Evolutionary conservation across 371 early-diverging fungal species (phyloP), one percentile per base, ranked within the genome.

Genomic region (Nosema bombycis): DNA sequence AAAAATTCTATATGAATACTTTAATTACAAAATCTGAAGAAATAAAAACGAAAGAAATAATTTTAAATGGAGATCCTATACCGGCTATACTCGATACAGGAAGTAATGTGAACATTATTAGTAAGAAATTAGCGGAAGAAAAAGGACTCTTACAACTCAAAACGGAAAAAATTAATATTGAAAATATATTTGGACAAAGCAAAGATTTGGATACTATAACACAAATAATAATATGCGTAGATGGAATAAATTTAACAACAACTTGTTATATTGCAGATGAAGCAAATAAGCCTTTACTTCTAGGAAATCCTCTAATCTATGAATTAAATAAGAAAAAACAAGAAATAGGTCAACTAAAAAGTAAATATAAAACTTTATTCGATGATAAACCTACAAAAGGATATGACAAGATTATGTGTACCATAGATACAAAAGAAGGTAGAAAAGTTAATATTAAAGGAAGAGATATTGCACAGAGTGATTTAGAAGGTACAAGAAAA

Each of bases 401-500:
- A 46, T 46, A 46, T 46, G 46, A 46, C 46, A 46, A 46, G 18
- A 46, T 46, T 46, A 46, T 46, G 30, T 66, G 33, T n/a, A 66
- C 10, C 1, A 66, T 37, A 15, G 66, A 66, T 21, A 66, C 66
- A 23, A 34, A 66, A 24, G 33, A 66, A 66, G 66, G 36, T 15
- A 37, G 10, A 18, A 66, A 34, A 23, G 66, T 66, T 34, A 34
- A 32, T 23, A 24, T 21, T 24, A 66, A 66, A 26, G 10, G 18
- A 37, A 32, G 34, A 6, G 18, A 38, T 14, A 2, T 66, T 2
- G 37, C 66, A 30, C 28, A 66, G 36, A 23, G 33, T 3, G 28
- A 38, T n/a, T 28, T 32, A 24, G 34, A 66, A 37, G 34, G 34
- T 6, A 36, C 34, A 10, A 24, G 36, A 37, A 4, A 34, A 23